Evolutionary conservation across 208 protist species (phyloP), one percentile per base, ranked within the genome.

Genomic region (Tetramitus jugosus): DNA sequence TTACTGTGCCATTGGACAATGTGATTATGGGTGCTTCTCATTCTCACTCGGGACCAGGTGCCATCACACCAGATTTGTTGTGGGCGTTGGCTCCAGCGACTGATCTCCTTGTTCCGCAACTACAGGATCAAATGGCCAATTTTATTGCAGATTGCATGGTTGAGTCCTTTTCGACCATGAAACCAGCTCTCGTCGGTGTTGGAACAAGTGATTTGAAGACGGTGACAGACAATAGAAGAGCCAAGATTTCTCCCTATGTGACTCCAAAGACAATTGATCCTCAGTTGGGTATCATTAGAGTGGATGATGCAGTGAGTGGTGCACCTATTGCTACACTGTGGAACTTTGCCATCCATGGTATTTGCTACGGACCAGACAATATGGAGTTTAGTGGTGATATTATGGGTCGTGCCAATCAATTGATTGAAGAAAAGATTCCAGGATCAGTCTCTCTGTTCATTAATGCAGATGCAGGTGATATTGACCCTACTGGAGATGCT

Each of bases 281-380:
- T 40, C 74, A 74, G 7, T 26, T 83, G 1, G 35, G 20, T 8
- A 20, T 83, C 35, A 81, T 83, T n/a, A n/a, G 77, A 31, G 37
- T 83, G 2, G 77, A 83, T 56, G 45, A 49, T 49, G 39, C 60
- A 37, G 3, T 76, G 4, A 68, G 60, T n/a, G 76, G 76, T 4
- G 62, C 43, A 23, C 64, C 77, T 31, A 29, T 83, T 23, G 80
- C 77, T 56, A 83, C 79, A 26, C 17, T 75, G 20, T 75, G 68
- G 68, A 75, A 75, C 37, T 75, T 83, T 81, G 80, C 80, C 10
- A 77, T 60, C 1, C 80, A 83, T 71, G 80, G 80, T 31, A 80
- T 60, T 26, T 81, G 80, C 69, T 81, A 78, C 3, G 80, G 80
- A 26, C 0, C 52, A 7, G 33, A 49, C 37, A 81, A 77, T 62